Percentiles rank a stretch among this genome's conserved stretches.
Evolutionary conservation across 805 yeast species (phyloP).

Genomic region (Saturnispora gosingensis): DNA sequence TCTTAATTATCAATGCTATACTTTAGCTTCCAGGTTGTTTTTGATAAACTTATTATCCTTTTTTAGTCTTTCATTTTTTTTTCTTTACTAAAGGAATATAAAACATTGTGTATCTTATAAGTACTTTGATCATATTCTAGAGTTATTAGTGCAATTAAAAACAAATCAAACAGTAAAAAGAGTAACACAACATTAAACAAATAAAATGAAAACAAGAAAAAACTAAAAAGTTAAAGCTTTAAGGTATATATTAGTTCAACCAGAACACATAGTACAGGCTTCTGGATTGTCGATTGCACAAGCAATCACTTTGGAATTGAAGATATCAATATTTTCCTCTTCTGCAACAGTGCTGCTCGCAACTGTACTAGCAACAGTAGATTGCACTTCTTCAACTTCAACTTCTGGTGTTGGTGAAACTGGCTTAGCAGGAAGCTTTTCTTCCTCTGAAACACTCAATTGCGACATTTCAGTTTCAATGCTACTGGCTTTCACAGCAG

Average conservation of each 20-base stretch:
- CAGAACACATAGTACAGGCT: conserved; percentile 98
- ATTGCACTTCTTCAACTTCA: conserved; percentile 5
- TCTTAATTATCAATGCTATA: neutral
- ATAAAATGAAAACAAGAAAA: neutral
- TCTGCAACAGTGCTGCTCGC: conserved; percentile 13
- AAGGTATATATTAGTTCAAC: conserved; percentile 34
- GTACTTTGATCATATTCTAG: neutral
- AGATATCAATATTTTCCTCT: conserved; percentile 61
- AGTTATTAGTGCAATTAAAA: neutral
- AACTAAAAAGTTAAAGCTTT: neutral
- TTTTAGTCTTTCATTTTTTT: neutral
- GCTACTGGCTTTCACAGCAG: neutral
- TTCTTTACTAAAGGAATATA: neutral
- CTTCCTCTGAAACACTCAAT: conserved; percentile 12
- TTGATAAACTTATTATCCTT: neutral
- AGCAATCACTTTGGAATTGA: conserved; percentile 86
- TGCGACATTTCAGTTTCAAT: conserved; percentile 8
- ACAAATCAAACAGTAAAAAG: neutral
- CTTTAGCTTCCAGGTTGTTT: neutral
- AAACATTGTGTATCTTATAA: neutral
- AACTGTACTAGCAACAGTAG: conserved; percentile 5
- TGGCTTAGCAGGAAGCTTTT: neutral
- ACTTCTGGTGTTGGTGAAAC: conserved; percentile 1
- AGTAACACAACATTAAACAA: neutral
- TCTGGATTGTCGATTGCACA: conserved; percentile 97